Evolutionary conservation across 2,329 filamentous ascomycete genomes (phyloP).

Genomic region (Aspergillus arachidicola): DNA sequence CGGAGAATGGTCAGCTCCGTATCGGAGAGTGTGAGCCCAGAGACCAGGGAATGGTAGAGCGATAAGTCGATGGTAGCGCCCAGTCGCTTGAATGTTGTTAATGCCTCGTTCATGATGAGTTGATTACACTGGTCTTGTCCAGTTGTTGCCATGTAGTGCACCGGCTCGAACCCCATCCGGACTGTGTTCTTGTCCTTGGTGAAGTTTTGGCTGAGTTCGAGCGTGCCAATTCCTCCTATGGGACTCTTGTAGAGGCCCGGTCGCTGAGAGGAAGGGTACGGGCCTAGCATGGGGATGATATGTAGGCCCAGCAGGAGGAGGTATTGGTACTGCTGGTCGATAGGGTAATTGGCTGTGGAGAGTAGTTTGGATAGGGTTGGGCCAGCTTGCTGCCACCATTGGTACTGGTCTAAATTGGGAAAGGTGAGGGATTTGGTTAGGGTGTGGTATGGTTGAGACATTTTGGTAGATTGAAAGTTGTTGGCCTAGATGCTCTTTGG

Average conservation of each 20-base stretch:
- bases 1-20: not conserved
- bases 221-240: not conserved
- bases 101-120: not conserved
- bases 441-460: not conserved
- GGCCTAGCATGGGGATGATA: not conserved
- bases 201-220: conserved; percentile 4
- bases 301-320: not conserved
- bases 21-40: not conserved
- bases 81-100: not conserved
- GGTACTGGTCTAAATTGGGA: not conserved
- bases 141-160: not conserved
- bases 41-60: not conserved
- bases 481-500: too few species aligned
- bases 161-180: conserved; percentile 1
- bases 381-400: not conserved
- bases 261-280: not conserved
- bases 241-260: not conserved
- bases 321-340: conserved; percentile 2
- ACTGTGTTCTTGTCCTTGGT: not conserved
- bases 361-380: not conserved
- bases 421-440: not conserved
- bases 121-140: not conserved
- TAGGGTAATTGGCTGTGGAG: not conserved
- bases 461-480: not conserved
- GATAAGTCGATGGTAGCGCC: not conserved